Evolutionary conservation across 495 filamentous ascomycete genomes (phyloP), one percentile per base, ranked within the genome.

Genomic region (Penicillium turbatum): DNA sequence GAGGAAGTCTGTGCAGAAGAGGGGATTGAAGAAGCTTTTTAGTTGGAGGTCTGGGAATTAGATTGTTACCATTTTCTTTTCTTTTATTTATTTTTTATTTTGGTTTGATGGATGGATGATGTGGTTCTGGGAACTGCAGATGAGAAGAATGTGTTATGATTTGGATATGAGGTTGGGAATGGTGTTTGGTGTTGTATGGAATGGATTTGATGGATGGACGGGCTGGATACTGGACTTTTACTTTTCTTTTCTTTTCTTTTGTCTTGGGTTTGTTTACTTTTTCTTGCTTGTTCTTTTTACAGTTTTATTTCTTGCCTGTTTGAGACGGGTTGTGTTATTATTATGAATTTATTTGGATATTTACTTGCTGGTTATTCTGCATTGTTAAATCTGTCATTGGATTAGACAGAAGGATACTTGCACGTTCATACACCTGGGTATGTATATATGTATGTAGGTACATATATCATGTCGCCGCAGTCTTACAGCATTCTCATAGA

Each of bases 1-100:
- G 15, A 31, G 54, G 30, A 64, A 64, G 31, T 13, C 27, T n/a
- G 40, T 52, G 3, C 61, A 57, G 49, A 39, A 31, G 3, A 66
- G 55, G 38, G 53, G 55, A 13, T 30, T 71, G 21, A 50, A 59
- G 24, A 67, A 65, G 51, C 52, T 67, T 12, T 64, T 67, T 17
- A 65, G 61, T 42, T 67, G 64, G 64, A 45, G 59, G 24, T 59
- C 61, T 57, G 58, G 64, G 34, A 47, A 54, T 19, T 38, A 19
- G 29, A 12, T 26, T 19, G 16, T 41, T 4, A 9, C 19, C 24
- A 10, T 13, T 26, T 19, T 19, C 2, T 41, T 24, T 41, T 19
- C 19, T 24, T 41, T 41, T 41, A 6, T 13, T 32, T 11, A 10
- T 11, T 11, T 32, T 32, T 32, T 10, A 6, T 11, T 10, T 11